These are phyloP conservation scores for Urtica urens DNA, from an alignment of 306 rosid species.

Conservation along the genomic window DNA sequence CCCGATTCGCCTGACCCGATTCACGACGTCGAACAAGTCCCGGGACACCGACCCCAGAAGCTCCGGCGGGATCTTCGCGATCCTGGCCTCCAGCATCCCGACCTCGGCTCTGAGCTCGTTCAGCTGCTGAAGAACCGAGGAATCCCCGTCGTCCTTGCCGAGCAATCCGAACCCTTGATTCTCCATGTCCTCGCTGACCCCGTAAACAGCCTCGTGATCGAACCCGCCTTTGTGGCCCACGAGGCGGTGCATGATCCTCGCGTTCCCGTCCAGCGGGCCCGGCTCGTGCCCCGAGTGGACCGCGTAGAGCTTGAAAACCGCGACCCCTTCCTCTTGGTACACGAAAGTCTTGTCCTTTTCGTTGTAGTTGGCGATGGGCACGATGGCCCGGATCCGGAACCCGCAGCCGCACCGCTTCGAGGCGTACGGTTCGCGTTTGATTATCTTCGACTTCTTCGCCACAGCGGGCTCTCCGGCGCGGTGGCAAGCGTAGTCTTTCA, in stretches of 20 bases:
- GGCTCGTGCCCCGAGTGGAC: constrained; percentile 99
- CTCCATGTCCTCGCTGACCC: constrained; percentile 89
- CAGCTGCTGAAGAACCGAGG: constrained; percentile 77
- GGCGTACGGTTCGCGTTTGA: constrained; percentile 95
- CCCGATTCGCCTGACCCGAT: constrained; percentile 61
- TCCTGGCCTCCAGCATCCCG: constrained; percentile 63
- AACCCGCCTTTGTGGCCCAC: constrained; percentile 85
- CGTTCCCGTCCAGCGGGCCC: constrained; percentile 94
- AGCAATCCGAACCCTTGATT: constrained; percentile 64
- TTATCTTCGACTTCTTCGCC: constrained; percentile 60
- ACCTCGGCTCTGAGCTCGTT: constrained; percentile 77
- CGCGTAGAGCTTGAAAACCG: constrained; percentile 81
- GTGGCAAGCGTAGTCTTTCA: constrained; percentile 96
- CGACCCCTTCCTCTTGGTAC: constrained; percentile 89
- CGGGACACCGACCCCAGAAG: constrained; percentile 61
- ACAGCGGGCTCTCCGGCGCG: constrained; percentile 91
- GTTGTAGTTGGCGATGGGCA: constrained; percentile 86
- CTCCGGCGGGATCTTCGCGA: constrained; percentile 52
- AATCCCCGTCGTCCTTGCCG: constrained; percentile 80
- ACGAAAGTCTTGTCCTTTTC: constrained; percentile 97
- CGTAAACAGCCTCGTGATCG: constrained; percentile 80
- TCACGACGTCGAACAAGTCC: constrained; percentile 66
- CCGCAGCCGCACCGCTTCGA: constrained; percentile 98
- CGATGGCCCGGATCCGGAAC: constrained; percentile 93
- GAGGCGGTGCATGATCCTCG: constrained; percentile 92